Evolutionary conservation across 208 protist species (phyloP).

Genomic region (Blastocrithidia nonstop): DNA sequence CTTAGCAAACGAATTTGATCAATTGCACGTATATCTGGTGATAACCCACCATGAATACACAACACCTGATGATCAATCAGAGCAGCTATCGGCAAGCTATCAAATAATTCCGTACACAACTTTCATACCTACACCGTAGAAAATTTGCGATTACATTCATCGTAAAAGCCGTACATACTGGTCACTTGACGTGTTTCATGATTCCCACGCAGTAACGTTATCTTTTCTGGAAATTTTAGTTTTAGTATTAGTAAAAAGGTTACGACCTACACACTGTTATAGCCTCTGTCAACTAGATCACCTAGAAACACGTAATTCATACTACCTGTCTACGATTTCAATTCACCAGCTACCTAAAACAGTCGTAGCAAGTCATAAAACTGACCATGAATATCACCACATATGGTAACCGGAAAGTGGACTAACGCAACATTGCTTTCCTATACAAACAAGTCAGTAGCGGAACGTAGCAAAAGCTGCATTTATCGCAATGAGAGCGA

Average conservation of each 20-base stretch:
- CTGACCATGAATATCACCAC: conserved; percentile 98
- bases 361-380: conserved; percentile 99
- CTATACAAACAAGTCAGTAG: conserved; percentile 59
- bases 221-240: conserved; percentile 65
- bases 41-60: conserved; percentile 97
- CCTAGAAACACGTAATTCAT: conserved; percentile 89
- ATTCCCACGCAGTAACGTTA: conserved; percentile 86
- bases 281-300: conserved; percentile 92
- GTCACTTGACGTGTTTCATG: conserved; percentile 81
- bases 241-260: conserved; percentile 88
- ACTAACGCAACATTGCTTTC: conserved; percentile 91
- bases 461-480: conserved; percentile 42
- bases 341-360: conserved; percentile 98
- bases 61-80: conserved; percentile 92
- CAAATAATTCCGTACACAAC: conserved; percentile 98
- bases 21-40: conserved; percentile 85
- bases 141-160: conserved; percentile 80
- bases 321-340: conserved; percentile 11
- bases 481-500: conserved; percentile 45
- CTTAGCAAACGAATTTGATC: conserved; percentile 79
- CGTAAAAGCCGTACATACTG: conserved; percentile 86
- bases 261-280: conserved; percentile 90
- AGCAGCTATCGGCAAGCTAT: conserved; percentile 97
- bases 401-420: conserved; percentile 87
- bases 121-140: conserved; percentile 92